A percentile compares a stretch with the other conserved stretches of the same genome.
Conservation (phyloP, 768 basidiomycete species). For the Mrakia gelida region DNA sequence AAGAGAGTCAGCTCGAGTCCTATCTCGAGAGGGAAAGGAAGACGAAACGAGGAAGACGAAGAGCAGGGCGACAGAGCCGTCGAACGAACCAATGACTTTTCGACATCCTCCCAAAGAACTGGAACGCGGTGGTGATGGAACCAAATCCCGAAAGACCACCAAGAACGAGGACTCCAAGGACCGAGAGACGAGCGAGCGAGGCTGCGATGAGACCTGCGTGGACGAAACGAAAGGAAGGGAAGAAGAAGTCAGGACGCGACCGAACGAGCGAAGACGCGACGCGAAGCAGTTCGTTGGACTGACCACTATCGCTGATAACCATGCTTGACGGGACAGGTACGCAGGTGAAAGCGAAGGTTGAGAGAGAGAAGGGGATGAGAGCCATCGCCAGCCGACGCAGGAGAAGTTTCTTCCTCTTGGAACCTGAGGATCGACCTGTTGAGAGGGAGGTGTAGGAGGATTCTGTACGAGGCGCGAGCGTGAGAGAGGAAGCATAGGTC, state of each 20-base stretch:
- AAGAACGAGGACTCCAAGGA: constrained; percentile 72
- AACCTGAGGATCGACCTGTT: not conserved
- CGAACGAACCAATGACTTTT: constrained; percentile 18
- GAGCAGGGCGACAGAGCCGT: not conserved
- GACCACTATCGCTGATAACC: constrained; percentile 4
- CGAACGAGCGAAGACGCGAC: constrained; percentile 38
- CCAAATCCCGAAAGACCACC: constrained; percentile 65
- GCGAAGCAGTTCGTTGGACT: not conserved
- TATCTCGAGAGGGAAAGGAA: not conserved
- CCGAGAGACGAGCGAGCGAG: constrained; percentile 60
- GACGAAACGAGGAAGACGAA: too few relatives aligned
- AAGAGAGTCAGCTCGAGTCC: not conserved
- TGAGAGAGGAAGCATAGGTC: too few relatives aligned
- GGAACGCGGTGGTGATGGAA: constrained; percentile 20
- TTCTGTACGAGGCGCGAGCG: not conserved
- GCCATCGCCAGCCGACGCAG: constrained; percentile 44
- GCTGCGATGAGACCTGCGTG: constrained; percentile 49
- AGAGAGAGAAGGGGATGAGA: constrained; percentile 69
- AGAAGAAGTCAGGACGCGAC: constrained; percentile 34
- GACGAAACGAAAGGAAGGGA: constrained; percentile 34
- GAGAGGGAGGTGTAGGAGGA: constrained; percentile 1
- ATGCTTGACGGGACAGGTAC: constrained; percentile 25
- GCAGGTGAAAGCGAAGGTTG: constrained; percentile 10
- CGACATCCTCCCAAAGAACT: constrained; percentile 19
- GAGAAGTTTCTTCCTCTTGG: constrained; percentile 1